These are phyloP conservation scores for Colletotrichum australisinense DNA, from an alignment of 2,329 filamentous ascomycete species.

Conservation along the genomic window DNA sequence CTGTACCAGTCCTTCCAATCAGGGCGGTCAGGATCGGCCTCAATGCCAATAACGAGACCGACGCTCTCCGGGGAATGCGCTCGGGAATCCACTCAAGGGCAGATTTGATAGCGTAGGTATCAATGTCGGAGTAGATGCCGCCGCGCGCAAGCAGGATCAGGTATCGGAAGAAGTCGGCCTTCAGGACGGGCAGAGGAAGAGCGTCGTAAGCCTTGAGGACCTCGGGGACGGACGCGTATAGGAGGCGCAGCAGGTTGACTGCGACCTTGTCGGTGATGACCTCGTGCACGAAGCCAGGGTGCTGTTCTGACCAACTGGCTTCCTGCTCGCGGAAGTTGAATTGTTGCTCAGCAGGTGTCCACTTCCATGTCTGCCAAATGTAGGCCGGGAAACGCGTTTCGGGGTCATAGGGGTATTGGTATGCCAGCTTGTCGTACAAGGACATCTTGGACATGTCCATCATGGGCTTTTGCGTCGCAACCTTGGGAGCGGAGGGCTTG, in stretches of 20 bases:
- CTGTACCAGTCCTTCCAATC: slow-evolving; percentile 98
- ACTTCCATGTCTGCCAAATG: slow-evolving; percentile 99
- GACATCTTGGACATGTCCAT: slow-evolving; percentile 79
- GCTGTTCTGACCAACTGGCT: slow-evolving; percentile 87
- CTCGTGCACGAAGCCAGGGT: slow-evolving; percentile 95
- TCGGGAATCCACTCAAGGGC: slow-evolving; percentile 89
- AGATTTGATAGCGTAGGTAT: slow-evolving; percentile 86
- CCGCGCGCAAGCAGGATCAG: slow-evolving; percentile 72
- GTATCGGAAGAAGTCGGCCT: slow-evolving; percentile 84
- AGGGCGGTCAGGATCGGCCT: slow-evolving; percentile 91
- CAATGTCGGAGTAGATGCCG: slow-evolving; percentile 88
- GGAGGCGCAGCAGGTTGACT: slow-evolving; percentile 81
- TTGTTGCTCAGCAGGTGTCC: slow-evolving; percentile 78
- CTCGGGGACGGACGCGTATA: slow-evolving; percentile 86
- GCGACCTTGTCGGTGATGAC: slow-evolving; percentile 94
- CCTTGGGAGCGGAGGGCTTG: slow-evolving; percentile 28
- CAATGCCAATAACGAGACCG: slow-evolving; percentile 92
- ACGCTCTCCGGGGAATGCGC: slow-evolving; percentile 81
- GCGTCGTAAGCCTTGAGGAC: slow-evolving; percentile 81
- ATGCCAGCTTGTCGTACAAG: slow-evolving; percentile 84
- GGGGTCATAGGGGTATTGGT: slow-evolving; percentile 94
- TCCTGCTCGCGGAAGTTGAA: slow-evolving; percentile 88
- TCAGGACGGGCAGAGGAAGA: slow-evolving; percentile 79
- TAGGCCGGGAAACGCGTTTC: slow-evolving; percentile 93
- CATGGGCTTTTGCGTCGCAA: slow-evolving; percentile 70